A percentile compares a stretch with the other conserved stretches of the same genome.
These are phyloP conservation scores for Nepenthes gracilis DNA, from an alignment of 148 eudicot species.

Conservation along the genomic window DNA sequence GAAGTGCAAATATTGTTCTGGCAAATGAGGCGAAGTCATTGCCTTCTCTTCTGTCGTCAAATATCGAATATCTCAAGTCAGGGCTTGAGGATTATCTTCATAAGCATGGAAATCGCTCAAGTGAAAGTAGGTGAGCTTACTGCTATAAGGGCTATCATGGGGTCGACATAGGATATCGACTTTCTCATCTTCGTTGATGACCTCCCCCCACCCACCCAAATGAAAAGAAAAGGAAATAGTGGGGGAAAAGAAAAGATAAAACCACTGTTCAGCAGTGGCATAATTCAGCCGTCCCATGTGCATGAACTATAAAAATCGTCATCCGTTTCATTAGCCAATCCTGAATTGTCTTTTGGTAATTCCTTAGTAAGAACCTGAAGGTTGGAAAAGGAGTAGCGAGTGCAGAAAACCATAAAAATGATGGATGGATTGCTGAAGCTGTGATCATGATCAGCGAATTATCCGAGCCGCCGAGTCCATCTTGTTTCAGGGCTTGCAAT, in stretches of 20 bases:
- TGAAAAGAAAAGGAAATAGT: too few relatives aligned
- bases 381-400: constrained; percentile 57
- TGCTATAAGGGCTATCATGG: constrained; percentile 38
- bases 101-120: constrained; percentile 43
- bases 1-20: constrained; percentile 25
- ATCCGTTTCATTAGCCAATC: too few relatives aligned
- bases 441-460: constrained; percentile 54
- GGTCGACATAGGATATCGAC: not conserved
- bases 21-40: constrained; percentile 23
- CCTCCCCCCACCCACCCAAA: too few relatives aligned
- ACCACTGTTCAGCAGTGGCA: not conserved
- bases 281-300: too few relatives aligned
- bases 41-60: constrained; percentile 25
- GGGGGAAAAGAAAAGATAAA: not conserved
- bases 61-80: constrained; percentile 34
- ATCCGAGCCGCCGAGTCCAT: constrained; percentile 23
- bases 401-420: constrained; percentile 23
- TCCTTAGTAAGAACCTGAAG: constrained; percentile 47
- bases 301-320: too few relatives aligned
- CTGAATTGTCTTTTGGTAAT: constrained; percentile 1
- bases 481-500: constrained; percentile 45
- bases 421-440: constrained; percentile 43
- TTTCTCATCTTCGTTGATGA: too few relatives aligned
- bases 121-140: constrained; percentile 49
- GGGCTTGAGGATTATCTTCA: constrained; percentile 63